Evolutionary conservation across 306 rosid genomes (phyloP).

Genomic region (Citrullus mucosospermus): DNA sequence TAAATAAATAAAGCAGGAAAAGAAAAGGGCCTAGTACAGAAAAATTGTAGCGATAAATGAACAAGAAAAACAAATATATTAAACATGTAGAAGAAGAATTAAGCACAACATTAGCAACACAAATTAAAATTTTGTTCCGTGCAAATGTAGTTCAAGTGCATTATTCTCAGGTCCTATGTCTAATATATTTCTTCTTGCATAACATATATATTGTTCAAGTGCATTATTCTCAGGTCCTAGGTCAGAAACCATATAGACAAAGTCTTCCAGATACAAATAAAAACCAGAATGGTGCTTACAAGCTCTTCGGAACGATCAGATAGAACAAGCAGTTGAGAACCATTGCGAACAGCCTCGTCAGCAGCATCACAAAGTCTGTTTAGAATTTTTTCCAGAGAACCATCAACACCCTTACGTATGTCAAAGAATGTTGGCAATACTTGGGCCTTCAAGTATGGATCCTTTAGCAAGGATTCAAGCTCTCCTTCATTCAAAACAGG

Average conservation of each 20-base stretch:
- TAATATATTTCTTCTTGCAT: neutral
- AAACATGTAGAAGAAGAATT: neutral
- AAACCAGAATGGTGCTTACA: slow-evolving; percentile 33
- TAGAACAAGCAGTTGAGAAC: slow-evolving; percentile 82
- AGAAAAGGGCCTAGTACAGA: neutral
- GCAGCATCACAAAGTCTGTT: slow-evolving; percentile 90
- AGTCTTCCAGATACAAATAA: neutral
- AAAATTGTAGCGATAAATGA: neutral
- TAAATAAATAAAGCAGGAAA: neutral
- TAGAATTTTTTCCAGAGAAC: slow-evolving; percentile 75
- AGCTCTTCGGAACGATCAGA: slow-evolving; percentile 84
- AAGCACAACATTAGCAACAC: neutral
- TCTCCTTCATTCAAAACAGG: slow-evolving; percentile 93
- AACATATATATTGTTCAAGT: neutral
- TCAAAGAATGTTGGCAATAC: slow-evolving; percentile 77
- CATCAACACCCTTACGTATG: slow-evolving; percentile 80
- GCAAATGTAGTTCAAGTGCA: neutral
- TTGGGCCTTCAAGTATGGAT: slow-evolving; percentile 56
- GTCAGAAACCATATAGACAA: neutral
- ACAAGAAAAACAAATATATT: neutral
- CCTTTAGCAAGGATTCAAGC: slow-evolving; percentile 74
- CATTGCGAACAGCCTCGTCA: slow-evolving; percentile 97
- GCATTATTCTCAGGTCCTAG: neutral
- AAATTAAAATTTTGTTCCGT: neutral
- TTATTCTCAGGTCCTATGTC: neutral